Percentiles rank a stretch among this genome's conserved stretches.
These are phyloP conservation scores for Gracilaria gracilis DNA, from an alignment of 23 red algal genomes.

Conservation along the genomic window DNA sequence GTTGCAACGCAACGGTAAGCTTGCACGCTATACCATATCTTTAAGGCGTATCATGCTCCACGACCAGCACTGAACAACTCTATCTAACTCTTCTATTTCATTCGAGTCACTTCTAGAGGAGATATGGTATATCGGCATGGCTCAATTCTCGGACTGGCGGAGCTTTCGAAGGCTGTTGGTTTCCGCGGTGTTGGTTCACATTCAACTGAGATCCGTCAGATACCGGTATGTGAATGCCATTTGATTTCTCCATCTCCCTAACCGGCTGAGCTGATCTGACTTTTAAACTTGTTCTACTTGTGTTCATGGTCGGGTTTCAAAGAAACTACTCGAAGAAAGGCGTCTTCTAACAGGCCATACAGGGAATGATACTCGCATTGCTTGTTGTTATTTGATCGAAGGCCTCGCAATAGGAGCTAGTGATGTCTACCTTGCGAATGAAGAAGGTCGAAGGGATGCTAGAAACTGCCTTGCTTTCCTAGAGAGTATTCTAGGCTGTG, in stretches of 20 bases:
- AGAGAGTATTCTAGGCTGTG: conserved; percentile 43
- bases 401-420: conserved; percentile 30
- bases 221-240: conserved; percentile 40
- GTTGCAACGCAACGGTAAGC: conserved; percentile 51
- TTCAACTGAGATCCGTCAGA: conserved; percentile 36
- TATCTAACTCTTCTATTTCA: background rate
- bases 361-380: conserved; percentile 55
- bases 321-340: conserved; percentile 54
- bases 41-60: background rate
- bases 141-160: conserved; percentile 68
- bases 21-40: background rate
- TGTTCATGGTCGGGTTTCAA: background rate
- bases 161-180: conserved; percentile 51
- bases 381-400: conserved; percentile 68
- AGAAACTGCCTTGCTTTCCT: conserved; percentile 44
- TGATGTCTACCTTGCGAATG: conserved; percentile 20
- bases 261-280: background rate
- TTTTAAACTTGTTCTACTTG: background rate
- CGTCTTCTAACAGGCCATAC: conserved; percentile 37
- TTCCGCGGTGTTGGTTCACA: background rate
- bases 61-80: background rate
- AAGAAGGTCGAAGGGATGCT: conserved; percentile 47
- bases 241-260: background rate
- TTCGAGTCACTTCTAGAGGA: background rate
- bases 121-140: conserved; percentile 73